A percentile compares a stretch with the other conserved stretches of the same genome.
Conservation (phyloP, 345 rosid genomes). For the Xanthoceras sorbifolium region DNA sequence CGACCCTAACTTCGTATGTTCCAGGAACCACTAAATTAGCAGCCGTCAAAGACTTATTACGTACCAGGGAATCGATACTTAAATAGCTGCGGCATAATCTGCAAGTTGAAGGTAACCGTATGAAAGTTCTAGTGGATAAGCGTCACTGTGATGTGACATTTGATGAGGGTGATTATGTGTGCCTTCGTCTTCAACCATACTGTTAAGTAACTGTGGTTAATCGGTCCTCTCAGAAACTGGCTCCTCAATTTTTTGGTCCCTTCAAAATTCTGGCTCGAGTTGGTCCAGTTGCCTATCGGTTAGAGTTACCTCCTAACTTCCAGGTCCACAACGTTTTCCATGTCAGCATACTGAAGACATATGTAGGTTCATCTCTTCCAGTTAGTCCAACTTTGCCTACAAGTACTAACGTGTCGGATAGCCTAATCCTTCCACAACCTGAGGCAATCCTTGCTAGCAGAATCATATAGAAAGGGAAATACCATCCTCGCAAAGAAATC, state of each 20-base stretch:
- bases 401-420: too few species aligned
- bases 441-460: neutral
- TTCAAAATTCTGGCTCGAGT: neutral
- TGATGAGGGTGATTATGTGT: neutral
- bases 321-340: neutral
- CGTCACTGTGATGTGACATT: neutral
- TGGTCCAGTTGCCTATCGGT: neutral
- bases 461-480: neutral
- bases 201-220: neutral
- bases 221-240: neutral
- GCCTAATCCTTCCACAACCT: neutral
- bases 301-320: neutral
- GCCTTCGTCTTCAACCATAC: neutral
- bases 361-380: neutral
- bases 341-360: too few species aligned
- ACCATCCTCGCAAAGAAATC: neutral
- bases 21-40: neutral
- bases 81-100: neutral
- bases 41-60: neutral
- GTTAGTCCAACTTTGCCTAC: too few species aligned
- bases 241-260: neutral
- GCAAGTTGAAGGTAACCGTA: neutral
- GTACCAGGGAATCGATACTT: neutral
- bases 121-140: neutral
- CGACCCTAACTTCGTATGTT: fast-evolving